Evolutionary conservation across 2,329 filamentous ascomycete genomes (phyloP), one percentile per base, ranked within the genome.

Genomic region (Fusarium haematococcum): DNA sequence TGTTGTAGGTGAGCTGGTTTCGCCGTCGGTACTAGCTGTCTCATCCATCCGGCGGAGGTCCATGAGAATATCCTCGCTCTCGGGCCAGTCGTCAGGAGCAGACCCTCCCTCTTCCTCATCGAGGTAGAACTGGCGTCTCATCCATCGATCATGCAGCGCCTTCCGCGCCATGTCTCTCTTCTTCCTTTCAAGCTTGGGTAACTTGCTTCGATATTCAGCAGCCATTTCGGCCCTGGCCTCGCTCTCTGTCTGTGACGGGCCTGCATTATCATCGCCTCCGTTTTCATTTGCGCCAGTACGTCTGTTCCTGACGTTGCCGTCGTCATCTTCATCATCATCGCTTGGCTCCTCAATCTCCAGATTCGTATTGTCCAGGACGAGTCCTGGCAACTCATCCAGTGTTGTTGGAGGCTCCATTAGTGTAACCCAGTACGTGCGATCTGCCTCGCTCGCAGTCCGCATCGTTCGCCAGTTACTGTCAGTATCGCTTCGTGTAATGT

Each of bases 91-190:
- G 8, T 88, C 85, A 0, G 93, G 93, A 2, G 89, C 86, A n/a
- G 82, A 80, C 11, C 90, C 88, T 3, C 94, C 94, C 81, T 97
- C 94, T 84, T 97, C 95, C 81, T 95, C 93, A 67, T 97, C 94
- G 1, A 95, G 88, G 78, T 97, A 97, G 77, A 97, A 97, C 43
- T 92, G 90, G 54, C 94, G 88, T 68, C 93, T 88, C 77, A 89
- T 90, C 94, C 94, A 97, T 59, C 94, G 88, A 63, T 95, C 90
- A 76, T 92, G 88, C 39, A 94, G 85, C 73, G 87, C 86, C 43
- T 83, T 85, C 16, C 89, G 85, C 1, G 88, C 88, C 82, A 85
- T 83, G 8, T 83, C 81, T 32, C 83, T 80, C 30, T 83, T 80
- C 20, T 83, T 80, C 67, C 83, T 85, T 48, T 85, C 83, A 63